Conservation (phyloP, 1,284 basidiomycete species). For the Papiliotrema terrestris region DNA sequence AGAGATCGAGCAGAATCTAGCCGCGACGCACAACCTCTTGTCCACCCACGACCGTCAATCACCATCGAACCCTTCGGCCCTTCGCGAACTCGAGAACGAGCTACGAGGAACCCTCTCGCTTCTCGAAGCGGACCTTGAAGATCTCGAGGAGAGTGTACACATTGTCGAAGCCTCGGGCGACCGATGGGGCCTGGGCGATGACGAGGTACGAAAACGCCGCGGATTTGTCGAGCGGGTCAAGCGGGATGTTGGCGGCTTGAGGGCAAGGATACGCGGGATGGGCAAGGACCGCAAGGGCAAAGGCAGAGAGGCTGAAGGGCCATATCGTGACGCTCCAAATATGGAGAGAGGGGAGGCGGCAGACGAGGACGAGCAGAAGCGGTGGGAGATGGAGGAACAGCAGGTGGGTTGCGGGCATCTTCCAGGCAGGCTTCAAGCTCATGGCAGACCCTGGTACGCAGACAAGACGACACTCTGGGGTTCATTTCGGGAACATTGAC, state of each 20-base stretch:
- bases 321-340: slow-evolving; percentile 28
- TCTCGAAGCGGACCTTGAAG: slow-evolving; percentile 78
- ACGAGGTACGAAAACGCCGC: slow-evolving; percentile 67
- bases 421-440: background rate
- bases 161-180: slow-evolving; percentile 75
- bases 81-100: slow-evolving; percentile 50
- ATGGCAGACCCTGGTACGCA: slow-evolving; percentile 68
- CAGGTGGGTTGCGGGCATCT: slow-evolving; percentile 53
- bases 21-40: slow-evolving; percentile 26
- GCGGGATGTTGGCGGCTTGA: slow-evolving; percentile 57
- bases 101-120: slow-evolving; percentile 69
- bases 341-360: slow-evolving; percentile 43
- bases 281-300: slow-evolving; percentile 8
- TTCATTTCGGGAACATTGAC: slow-evolving; percentile 77
- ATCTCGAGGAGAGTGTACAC: slow-evolving; percentile 82
- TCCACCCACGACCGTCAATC: slow-evolving; percentile 20
- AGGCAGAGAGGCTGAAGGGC: slow-evolving; percentile 9
- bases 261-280: slow-evolving; percentile 3
- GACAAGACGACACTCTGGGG: slow-evolving; percentile 81
- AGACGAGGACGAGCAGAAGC: slow-evolving; percentile 54
- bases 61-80: slow-evolving; percentile 9
- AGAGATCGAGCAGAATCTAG: slow-evolving; percentile 39
- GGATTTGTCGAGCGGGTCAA: slow-evolving; percentile 70
- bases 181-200: slow-evolving; percentile 73
- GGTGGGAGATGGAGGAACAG: slow-evolving; percentile 78